A percentile compares a stretch with the other conserved stretches of the same genome.
phyloP scores from a whole-genome alignment of 192 early-diverging fungal species.

The Coemansia interrupta region DNA sequence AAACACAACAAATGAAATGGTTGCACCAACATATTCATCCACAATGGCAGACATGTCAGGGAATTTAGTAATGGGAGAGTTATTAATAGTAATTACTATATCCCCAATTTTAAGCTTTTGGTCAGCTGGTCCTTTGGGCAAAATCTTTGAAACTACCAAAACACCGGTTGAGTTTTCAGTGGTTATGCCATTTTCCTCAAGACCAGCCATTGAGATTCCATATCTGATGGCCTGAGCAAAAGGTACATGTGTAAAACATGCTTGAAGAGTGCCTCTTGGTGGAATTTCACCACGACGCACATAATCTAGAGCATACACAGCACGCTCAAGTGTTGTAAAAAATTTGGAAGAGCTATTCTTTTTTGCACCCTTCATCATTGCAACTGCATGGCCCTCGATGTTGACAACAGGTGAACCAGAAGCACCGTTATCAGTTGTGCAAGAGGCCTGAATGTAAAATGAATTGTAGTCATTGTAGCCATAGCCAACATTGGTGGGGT shows the following conservation, averaged over 20 bases:
- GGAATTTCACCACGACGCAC: slow-evolving; percentile 55
- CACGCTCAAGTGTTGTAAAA: slow-evolving; percentile 68
- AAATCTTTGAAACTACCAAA: slow-evolving; percentile 59
- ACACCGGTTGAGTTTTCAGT: slow-evolving; percentile 63
- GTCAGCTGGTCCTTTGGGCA: slow-evolving; percentile 69
- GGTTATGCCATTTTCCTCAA: slow-evolving; percentile 53
- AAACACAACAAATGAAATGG: slow-evolving; percentile 54
- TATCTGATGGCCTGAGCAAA: slow-evolving; percentile 48
- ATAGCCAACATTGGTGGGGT: slow-evolving; percentile 59
- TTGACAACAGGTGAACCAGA: slow-evolving; percentile 75
- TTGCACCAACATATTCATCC: slow-evolving; percentile 58
- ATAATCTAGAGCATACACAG: slow-evolving; percentile 61
- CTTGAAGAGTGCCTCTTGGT: slow-evolving; percentile 73
- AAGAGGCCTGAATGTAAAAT: slow-evolving; percentile 72
- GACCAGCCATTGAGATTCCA: slow-evolving; percentile 9
- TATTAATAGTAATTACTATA: slow-evolving; percentile 62
- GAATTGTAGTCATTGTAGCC: slow-evolving; percentile 68
- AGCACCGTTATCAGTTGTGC: slow-evolving; percentile 60
- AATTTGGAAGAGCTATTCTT: slow-evolving; percentile 55
- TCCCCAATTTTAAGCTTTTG: slow-evolving; percentile 62
- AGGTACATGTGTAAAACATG: slow-evolving; percentile 63
- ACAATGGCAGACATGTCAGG: slow-evolving; percentile 58
- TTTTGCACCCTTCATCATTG: slow-evolving; percentile 57
- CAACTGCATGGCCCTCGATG: slow-evolving; percentile 72
- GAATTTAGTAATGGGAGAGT: slow-evolving; percentile 58